A percentile compares a stretch with the other conserved stretches of the same genome.
phyloP scores from a whole-genome alignment of 495 filamentous ascomycete genomes.

The Acidiella bohemica region DNA sequence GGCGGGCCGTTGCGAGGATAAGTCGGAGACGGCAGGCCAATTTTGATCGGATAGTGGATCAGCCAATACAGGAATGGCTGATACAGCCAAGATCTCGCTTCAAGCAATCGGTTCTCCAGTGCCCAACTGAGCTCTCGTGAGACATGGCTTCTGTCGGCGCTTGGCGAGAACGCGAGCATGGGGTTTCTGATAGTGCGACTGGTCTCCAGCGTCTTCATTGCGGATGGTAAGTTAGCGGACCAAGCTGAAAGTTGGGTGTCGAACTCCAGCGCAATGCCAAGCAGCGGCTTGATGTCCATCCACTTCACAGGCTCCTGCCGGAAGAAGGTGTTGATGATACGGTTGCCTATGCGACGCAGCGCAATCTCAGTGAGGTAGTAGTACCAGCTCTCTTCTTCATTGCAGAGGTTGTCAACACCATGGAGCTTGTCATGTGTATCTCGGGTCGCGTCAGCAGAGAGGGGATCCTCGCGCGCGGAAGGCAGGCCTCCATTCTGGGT shows the following conservation, averaged over 20 bases:
- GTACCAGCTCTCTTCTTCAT: conserved; percentile 15
- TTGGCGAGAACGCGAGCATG: background rate
- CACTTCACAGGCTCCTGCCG: conserved; percentile 1
- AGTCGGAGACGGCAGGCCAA: background rate
- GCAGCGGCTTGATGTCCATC: conserved; percentile 4
- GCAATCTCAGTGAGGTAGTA: conserved; percentile 18
- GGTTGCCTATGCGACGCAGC: conserved; percentile 13
- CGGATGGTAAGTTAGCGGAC: conserved; percentile 10
- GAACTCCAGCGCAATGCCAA: conserved; percentile 11
- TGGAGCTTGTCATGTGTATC: too few species aligned
- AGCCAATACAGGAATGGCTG: conserved; percentile 14
- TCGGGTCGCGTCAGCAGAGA: too few species aligned
- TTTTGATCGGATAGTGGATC: background rate
- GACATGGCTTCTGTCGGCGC: conserved; percentile 1
- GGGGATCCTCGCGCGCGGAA: too few species aligned
- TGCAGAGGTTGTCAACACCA: background rate
- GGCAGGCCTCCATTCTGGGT: too few species aligned
- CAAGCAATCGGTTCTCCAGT: conserved; percentile 10
- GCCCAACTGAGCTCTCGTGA: conserved; percentile 14
- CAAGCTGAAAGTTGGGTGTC: conserved; percentile 12
- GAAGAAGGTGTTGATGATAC: conserved; percentile 17
- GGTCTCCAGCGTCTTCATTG: conserved; percentile 13
- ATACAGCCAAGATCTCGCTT: conserved; percentile 12
- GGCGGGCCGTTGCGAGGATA: too few species aligned
- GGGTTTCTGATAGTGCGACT: conserved; percentile 2